phyloP scores from a whole-genome alignment of 1,139 yeast genomes.

The Entelexis paramagnoliae region DNA sequence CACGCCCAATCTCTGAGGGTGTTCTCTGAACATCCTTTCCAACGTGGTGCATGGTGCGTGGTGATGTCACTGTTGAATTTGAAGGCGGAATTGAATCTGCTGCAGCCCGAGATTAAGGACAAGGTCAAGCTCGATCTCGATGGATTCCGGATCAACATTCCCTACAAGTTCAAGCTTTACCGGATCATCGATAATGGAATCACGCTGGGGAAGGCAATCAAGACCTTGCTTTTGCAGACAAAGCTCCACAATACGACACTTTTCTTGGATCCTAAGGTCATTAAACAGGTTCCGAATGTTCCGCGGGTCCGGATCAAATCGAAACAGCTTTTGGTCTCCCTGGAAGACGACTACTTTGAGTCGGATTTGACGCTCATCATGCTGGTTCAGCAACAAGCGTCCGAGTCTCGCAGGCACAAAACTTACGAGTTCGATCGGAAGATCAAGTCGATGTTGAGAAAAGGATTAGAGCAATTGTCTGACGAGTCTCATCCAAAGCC shows the following conservation, averaged over 20 bases:
- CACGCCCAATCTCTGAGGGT: constrained; percentile 38
- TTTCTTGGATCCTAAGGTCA: constrained; percentile 36
- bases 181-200: constrained; percentile 56
- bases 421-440: constrained; percentile 43
- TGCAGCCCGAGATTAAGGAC: constrained; percentile 11
- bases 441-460: constrained; percentile 26
- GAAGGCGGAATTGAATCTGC: constrained; percentile 23
- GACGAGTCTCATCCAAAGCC: not conserved
- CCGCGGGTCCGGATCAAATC: constrained; percentile 49
- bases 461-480: constrained; percentile 13
- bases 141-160: constrained; percentile 37
- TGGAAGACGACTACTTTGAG: constrained; percentile 87
- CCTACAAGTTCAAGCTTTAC: constrained; percentile 56
- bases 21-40: constrained; percentile 47
- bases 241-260: constrained; percentile 34
- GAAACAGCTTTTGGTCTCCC: constrained; percentile 38
- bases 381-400: constrained; percentile 68
- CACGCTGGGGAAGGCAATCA: constrained; percentile 49
- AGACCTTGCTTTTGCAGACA: constrained; percentile 47
- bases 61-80: constrained; percentile 30
- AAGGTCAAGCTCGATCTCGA: constrained; percentile 27
- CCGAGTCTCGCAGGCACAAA: constrained; percentile 52
- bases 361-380: constrained; percentile 61
- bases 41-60: constrained; percentile 38
- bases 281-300: constrained; percentile 30